A percentile compares a stretch with the other conserved stretches of the same genome.
phyloP scores from a whole-genome alignment of 192 early-diverging fungal genomes.

The Podila verticillata region DNA sequence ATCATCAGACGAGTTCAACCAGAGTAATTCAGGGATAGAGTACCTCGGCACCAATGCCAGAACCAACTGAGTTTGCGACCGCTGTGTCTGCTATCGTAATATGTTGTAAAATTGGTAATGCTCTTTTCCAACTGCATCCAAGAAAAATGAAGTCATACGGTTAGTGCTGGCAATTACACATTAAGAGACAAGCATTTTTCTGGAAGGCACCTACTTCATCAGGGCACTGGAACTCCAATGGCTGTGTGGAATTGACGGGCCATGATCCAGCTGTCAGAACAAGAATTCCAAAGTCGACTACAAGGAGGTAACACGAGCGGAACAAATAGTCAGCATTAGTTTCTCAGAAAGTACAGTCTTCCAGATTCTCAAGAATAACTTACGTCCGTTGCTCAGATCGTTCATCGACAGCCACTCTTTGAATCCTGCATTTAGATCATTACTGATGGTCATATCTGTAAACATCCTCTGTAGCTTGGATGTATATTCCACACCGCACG shows the following conservation, averaged over 20 bases:
- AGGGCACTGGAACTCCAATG: conserved; percentile 82
- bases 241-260: conserved; percentile 76
- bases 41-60: conserved; percentile 83
- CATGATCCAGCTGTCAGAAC: conserved; percentile 86
- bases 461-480: conserved; percentile 89
- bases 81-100: conserved; percentile 75
- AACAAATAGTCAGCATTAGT: neutral
- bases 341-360: neutral
- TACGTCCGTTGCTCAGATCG: conserved; percentile 62
- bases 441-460: conserved; percentile 82
- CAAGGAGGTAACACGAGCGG: neutral
- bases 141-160: neutral
- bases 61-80: conserved; percentile 86
- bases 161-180: neutral
- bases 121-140: conserved; percentile 68
- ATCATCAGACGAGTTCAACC: neutral
- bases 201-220: conserved; percentile 65
- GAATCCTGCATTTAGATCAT: conserved; percentile 70
- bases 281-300: conserved; percentile 76
- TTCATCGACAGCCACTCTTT: conserved; percentile 53
- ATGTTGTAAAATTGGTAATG: conserved; percentile 73
- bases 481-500: conserved; percentile 89
- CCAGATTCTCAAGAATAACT: neutral
- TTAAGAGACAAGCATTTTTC: neutral
- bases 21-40: neutral